Base-by-base conservation (phyloP, 305 asterid species). In the Fraxinus platypoda region DNA sequence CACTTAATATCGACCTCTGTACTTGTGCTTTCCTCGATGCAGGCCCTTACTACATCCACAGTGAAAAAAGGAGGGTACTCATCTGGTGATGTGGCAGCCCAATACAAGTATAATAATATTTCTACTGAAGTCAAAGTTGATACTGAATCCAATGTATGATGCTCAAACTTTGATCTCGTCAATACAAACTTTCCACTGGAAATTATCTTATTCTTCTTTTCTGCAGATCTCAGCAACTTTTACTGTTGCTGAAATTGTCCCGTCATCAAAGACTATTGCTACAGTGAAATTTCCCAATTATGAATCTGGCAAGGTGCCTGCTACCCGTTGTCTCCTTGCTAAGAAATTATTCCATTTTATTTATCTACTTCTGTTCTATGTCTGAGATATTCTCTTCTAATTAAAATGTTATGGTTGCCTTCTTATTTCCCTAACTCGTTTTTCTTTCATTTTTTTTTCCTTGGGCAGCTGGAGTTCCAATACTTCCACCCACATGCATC, bases 401-500 rank as follows among this genome's bases (percentile, higher is more conserved):
- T 59, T 35, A 31, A 31, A 46, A 66, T 46, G 54, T 37, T 79
- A 19, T 37, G 52, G 30, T 52, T 43, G 25, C 59, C 19, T 75
- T 72, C 6, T 54, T 26, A 49, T 23, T 57, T 84, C 64, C 57
- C 84, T 82, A 72, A 83, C 75, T 46, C 46, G 68, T 76, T 74
- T 30, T 41, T 70, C 41, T 21, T 11, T 74, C 72, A 34, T 38
- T 75, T 57, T 66, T 23, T 11, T 72, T 78, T 49, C 38, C 72
- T 71, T 72, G 1, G 91, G 88, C 91, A 94, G 99, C 78, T 92
- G 75, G 98, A 95, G 82, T 83, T 94, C 80, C 97, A 94, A 73
- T 93, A 95, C 86, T 90, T 89, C 85, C 98, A 95, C 82, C 97
- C 94, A 78, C 93, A 95, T 85, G 98, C 98, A 72, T 88, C 97